These are phyloP conservation scores for Saccharomycopsis olivae DNA, from an alignment of 805 yeast species.

Conservation along the genomic window DNA sequence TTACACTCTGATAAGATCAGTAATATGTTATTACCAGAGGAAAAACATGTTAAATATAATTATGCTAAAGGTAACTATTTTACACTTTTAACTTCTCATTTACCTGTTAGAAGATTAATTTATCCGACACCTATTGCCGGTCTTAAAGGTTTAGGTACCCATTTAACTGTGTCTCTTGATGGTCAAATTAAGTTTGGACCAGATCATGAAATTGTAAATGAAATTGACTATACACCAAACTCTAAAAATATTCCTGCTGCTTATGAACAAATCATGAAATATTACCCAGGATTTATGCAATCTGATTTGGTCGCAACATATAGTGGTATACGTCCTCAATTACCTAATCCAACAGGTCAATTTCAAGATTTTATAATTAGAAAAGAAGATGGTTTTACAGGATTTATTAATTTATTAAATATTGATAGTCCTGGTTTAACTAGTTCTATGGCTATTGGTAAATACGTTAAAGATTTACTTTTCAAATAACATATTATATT, in stretches of 20 bases:
- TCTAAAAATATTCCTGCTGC: conserved; percentile 43
- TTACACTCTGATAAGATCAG: conserved; percentile 62
- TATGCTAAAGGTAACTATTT: conserved; percentile 86
- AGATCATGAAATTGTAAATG: conserved; percentile 68
- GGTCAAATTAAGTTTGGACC: conserved; percentile 83
- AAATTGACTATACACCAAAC: conserved; percentile 38
- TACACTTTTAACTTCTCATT: conserved; percentile 38
- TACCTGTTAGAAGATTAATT: conserved; percentile 41
- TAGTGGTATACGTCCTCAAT: conserved; percentile 78
- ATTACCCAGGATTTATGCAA: conserved; percentile 49
- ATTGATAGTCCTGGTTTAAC: conserved; percentile 92
- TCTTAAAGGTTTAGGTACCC: conserved; percentile 77
- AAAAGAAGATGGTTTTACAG: conserved; percentile 61
- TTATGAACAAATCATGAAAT: conserved; percentile 43
- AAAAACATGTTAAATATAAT: conserved; percentile 44
- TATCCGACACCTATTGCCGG: conserved; percentile 75
- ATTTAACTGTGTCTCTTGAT: conserved; percentile 72
- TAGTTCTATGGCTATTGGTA: conserved; percentile 71
- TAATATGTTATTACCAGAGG: conserved; percentile 55
- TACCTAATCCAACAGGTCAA: conserved; percentile 34
- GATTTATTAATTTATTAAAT: conserved; percentile 70
- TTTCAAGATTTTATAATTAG: conserved; percentile 69
- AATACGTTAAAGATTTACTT: conserved; percentile 37
- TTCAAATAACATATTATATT: not conserved
- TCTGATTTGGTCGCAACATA: conserved; percentile 54